These are phyloP conservation scores for Huntiella moniliformis DNA, from an alignment of 2,329 filamentous ascomycete genomes.

Conservation along the genomic window DNA sequence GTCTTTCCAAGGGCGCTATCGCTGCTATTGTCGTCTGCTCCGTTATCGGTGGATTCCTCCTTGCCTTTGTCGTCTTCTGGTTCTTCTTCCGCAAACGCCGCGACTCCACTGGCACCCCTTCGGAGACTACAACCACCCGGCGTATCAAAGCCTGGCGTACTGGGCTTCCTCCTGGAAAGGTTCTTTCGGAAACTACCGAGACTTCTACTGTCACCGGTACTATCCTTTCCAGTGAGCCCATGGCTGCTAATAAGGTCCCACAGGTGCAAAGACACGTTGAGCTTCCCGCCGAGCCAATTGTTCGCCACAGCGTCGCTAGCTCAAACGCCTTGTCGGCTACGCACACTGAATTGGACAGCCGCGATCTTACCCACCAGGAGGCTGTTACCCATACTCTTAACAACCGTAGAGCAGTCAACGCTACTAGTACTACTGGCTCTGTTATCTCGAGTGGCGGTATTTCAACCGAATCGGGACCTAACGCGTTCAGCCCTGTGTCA, in stretches of 20 bases:
- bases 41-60: conserved; percentile 24
- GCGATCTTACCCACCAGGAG: no score
- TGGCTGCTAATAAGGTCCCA: background rate
- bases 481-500: no score
- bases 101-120: conserved; percentile 22
- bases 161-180: conserved; percentile 22
- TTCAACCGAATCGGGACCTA: no score
- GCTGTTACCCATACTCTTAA: no score
- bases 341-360: no score
- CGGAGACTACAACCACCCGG: conserved; percentile 5
- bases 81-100: conserved; percentile 29
- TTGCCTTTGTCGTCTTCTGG: conserved; percentile 31
- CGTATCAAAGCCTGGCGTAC: conserved; percentile 34
- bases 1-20: conserved; percentile 19
- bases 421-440: no score
- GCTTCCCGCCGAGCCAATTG: conserved; percentile 19
- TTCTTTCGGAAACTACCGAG: conserved; percentile 24
- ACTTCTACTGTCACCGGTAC: background rate
- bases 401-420: no score
- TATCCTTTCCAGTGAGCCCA: background rate
- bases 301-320: conserved; percentile 4
- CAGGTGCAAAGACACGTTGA: background rate
- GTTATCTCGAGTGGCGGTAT: no score
- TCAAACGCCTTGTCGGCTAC: no score
- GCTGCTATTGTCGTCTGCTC: conserved; percentile 42